These are phyloP conservation scores for Starmera dryadoides DNA, from an alignment of 805 yeast species.

Conservation along the genomic window DNA sequence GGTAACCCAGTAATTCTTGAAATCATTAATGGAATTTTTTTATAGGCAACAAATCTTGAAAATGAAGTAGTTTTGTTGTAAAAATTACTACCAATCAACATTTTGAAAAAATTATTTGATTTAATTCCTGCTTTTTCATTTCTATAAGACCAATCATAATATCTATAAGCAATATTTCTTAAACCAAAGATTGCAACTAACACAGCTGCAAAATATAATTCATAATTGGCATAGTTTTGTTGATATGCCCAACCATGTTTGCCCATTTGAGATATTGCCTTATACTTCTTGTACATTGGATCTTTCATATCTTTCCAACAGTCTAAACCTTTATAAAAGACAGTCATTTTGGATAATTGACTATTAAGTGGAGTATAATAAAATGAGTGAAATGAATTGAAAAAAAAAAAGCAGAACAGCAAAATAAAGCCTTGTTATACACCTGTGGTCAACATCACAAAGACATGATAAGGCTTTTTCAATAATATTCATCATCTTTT, in stretches of 20 bases:
- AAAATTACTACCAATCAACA: neutral
- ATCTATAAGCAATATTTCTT: slow-evolving; percentile 6
- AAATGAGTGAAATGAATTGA: too few species aligned
- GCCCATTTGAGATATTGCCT: slow-evolving; percentile 9
- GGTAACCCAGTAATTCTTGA: slow-evolving; percentile 31
- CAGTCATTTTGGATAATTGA: slow-evolving; percentile 2
- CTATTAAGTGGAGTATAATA: too few species aligned
- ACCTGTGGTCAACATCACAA: too few species aligned
- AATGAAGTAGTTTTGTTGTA: slow-evolving; percentile 20
- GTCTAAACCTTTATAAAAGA: slow-evolving; percentile 12
- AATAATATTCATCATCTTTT: too few species aligned
- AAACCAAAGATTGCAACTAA: slow-evolving; percentile 4
- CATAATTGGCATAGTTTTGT: slow-evolving; percentile 8
- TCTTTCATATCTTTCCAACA: slow-evolving; percentile 8
- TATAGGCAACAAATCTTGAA: slow-evolving; percentile 24
- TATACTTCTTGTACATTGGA: slow-evolving; percentile 1
- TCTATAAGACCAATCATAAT: slow-evolving; percentile 11
- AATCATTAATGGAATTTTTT: slow-evolving; percentile 22
- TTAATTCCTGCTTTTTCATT: slow-evolving; percentile 4
- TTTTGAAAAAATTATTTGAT: neutral
- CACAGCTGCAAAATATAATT: slow-evolving; percentile 11
- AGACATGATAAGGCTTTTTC: too few species aligned
- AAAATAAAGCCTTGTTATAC: too few species aligned
- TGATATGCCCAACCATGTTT: slow-evolving; percentile 11
- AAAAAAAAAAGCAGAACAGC: too few species aligned